Evolutionary conservation across 352 stramenopile genomes (phyloP).

Genomic region (Pythium biforme): DNA sequence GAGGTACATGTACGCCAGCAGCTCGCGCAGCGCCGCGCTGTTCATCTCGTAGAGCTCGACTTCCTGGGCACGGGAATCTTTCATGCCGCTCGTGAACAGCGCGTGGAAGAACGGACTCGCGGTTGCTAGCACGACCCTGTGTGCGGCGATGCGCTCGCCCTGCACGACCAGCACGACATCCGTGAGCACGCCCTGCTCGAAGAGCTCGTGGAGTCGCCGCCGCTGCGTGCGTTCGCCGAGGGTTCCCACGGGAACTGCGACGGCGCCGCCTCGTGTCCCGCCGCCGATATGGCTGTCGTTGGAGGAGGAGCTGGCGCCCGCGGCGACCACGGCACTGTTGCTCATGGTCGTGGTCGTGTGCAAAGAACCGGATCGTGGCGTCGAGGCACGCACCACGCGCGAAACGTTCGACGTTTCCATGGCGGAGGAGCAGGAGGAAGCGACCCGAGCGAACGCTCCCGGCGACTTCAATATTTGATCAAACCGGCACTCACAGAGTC

Average conservation of each 20-base stretch:
- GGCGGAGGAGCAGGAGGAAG: neutral
- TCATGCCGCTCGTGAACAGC: conserved; percentile 77
- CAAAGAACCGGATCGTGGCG: neutral
- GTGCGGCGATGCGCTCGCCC: conserved; percentile 42
- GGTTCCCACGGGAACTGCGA: neutral
- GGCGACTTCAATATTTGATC: conserved; percentile 26
- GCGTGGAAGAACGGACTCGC: conserved; percentile 73
- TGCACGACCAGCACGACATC: conserved; percentile 67
- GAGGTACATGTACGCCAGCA: conserved; percentile 71
- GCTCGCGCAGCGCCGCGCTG: conserved; percentile 38
- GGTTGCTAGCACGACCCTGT: conserved; percentile 60
- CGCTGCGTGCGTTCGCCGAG: conserved; percentile 32
- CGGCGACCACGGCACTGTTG: conserved; percentile 24
- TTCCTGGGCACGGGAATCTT: conserved; percentile 39
- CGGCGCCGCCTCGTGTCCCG: no score
- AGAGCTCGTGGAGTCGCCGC: conserved; percentile 47
- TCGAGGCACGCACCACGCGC: neutral
- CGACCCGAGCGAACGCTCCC: neutral
- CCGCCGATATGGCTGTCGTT: conserved; percentile 2
- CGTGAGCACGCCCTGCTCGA: conserved; percentile 45
- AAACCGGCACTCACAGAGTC: conserved; percentile 11
- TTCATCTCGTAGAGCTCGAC: conserved; percentile 62
- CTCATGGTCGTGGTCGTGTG: conserved; percentile 19
- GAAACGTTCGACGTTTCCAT: conserved; percentile 14
- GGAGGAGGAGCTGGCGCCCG: conserved; percentile 4